Conservation (phyloP, 768 basidiomycete genomes). For the Hemileccinum impolitum region DNA sequence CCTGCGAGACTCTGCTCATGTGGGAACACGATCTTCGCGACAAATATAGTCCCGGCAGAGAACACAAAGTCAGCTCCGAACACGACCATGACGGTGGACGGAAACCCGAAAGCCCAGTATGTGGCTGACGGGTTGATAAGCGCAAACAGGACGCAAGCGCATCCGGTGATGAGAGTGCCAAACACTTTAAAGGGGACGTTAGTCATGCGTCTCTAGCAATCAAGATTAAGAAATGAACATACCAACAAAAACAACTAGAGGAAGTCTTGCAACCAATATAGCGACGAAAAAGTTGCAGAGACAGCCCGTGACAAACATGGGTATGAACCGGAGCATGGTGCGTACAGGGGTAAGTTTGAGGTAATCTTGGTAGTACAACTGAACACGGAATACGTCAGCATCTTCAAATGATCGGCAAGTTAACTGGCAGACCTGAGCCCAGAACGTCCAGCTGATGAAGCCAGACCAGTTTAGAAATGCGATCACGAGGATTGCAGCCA, state of each 20-base stretch:
- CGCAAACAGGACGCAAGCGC: constrained; percentile 65
- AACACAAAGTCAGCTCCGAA: constrained; percentile 80
- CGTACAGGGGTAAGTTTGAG: constrained; percentile 48
- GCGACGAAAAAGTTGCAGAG: constrained; percentile 66
- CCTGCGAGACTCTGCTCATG: constrained; percentile 77
- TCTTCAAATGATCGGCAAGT: not conserved
- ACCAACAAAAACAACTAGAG: constrained; percentile 59
- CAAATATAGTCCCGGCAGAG: constrained; percentile 68
- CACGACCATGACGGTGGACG: constrained; percentile 59
- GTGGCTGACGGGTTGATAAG: constrained; percentile 51
- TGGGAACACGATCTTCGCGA: constrained; percentile 61
- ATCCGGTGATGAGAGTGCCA: constrained; percentile 57
- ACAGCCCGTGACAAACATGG: constrained; percentile 66
- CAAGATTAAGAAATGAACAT: not conserved
- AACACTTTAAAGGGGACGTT: constrained; percentile 29
- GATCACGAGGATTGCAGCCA: constrained; percentile 59
- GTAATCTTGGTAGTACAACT: constrained; percentile 77
- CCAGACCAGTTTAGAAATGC: constrained; percentile 62
- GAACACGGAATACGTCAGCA: constrained; percentile 1
- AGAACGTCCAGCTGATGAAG: constrained; percentile 54
- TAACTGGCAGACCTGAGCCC: constrained; percentile 37
- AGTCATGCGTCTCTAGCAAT: not conserved
- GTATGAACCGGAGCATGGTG: constrained; percentile 64
- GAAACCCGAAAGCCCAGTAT: constrained; percentile 79
- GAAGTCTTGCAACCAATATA: constrained; percentile 50